A percentile compares a stretch with the other conserved stretches of the same genome.
phyloP scores from a whole-genome alignment of 2,329 filamentous ascomycete species.

The Xylogone sp. region DNA sequence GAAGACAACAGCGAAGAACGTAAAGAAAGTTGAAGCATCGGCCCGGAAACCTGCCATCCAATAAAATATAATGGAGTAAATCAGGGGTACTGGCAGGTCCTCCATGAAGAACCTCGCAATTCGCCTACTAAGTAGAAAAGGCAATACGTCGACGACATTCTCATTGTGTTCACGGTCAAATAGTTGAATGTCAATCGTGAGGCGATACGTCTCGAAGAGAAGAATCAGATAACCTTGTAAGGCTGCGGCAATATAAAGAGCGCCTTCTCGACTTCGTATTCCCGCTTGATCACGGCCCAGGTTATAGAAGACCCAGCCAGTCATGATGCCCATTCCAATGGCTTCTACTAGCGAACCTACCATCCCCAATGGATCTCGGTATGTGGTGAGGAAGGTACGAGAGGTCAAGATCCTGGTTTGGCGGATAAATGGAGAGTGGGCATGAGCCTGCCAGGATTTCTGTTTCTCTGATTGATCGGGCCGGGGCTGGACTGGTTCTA shows the following conservation, averaged over 20 bases:
- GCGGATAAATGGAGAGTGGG: constrained; percentile 54
- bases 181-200: constrained; percentile 69
- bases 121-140: constrained; percentile 67
- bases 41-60: constrained; percentile 74
- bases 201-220: constrained; percentile 70
- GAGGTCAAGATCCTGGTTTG: constrained; percentile 65
- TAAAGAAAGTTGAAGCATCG: constrained; percentile 62
- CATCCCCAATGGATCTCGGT: constrained; percentile 75
- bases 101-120: constrained; percentile 66
- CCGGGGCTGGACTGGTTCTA: neutral
- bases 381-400: constrained; percentile 67
- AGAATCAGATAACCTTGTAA: constrained; percentile 75
- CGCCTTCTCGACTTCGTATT: constrained; percentile 70
- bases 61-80: constrained; percentile 70
- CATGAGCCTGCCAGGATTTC: neutral
- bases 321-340: constrained; percentile 65
- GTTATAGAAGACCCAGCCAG: constrained; percentile 69
- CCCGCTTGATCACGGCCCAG: constrained; percentile 64
- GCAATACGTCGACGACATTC: constrained; percentile 64
- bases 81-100: constrained; percentile 67
- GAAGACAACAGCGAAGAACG: constrained; percentile 65
- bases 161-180: constrained; percentile 76
- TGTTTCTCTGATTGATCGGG: constrained; percentile 23
- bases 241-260: constrained; percentile 66
- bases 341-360: constrained; percentile 67